Evolutionary conservation across 2,329 filamentous ascomycete species (phyloP), one percentile per base, ranked within the genome.

Genomic region (Phialocephala sp.): DNA sequence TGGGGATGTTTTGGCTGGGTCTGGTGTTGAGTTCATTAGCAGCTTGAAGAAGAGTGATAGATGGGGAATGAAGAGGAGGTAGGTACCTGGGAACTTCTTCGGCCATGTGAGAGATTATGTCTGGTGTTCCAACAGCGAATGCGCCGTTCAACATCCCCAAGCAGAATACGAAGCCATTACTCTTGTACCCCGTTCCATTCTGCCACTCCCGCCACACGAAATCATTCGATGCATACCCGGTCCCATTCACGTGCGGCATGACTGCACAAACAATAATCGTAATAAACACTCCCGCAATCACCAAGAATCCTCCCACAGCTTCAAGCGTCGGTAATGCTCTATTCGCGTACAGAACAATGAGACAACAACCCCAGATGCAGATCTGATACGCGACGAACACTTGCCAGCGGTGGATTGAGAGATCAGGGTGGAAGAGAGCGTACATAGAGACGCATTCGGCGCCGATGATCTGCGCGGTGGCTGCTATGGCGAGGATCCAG

Each of bases 131-230:
- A 22, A 91, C 85, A 54, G 85, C 85, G 74, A 87, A 91, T 4
- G 89, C 88, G 12, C 87, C 89, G 70, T 91, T 91, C n/a, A 88
- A 79, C 81, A 87, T 85, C 24, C 85, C 85, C 1, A 82, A 78
- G 12, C 85, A 79, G 66, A 88, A 88, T 6, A 84, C 84, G 57
- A 87, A 84, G 5, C 84, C 84, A 60, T 85, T 76, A 60, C 79
- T 83, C 43, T 14, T 14, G 70, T 77, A 82, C 1, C 80, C 80
- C 0, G 80, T 78, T 63, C 76, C 71, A 60, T 82, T 82, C 20
- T 72, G 69, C 76, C 79, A 82, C 4, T 81, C 77, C 18, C 70
- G 74, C 79, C 79, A 82, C 0, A 82, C 80, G 64, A 80, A 80
- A 0, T 61, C 66, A 39, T 73, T 76, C 0, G 71, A 74, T 11